Evolutionary conservation across 306 rosid species (phyloP), one percentile per base, ranked within the genome.

Genomic region (Quillaja saponaria): DNA sequence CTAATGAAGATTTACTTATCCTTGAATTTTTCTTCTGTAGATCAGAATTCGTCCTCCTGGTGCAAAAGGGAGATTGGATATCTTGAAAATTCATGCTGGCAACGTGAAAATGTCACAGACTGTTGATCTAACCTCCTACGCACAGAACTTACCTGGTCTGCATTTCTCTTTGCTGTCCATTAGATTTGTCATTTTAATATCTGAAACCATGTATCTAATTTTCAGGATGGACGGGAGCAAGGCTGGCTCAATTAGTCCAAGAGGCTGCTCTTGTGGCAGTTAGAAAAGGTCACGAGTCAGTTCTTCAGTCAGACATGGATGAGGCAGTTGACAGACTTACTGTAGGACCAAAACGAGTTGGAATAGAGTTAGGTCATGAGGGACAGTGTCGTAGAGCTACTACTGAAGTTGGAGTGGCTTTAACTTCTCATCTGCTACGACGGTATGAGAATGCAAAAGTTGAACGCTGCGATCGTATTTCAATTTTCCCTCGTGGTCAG

Each of bases 181-280:
- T 63, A 33, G 42, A 39, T 44, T 63, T 69, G 7, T 56, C 49
- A 38, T 21, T 67, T 71, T 49, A 54, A 57, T 75, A 49, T 47
- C 66, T 75, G 55, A 81, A 71, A 16, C 47, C 37, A 49, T 58
- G 13, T 41, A 6, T 51, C 64, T 66, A 55, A 59, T 73, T 71
- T 61, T 57, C 70, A 92, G 99, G 99, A 72, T 92, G 99, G 99
- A 72, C 80, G 62, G 99, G 96, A 72, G 99, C 96, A 65, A 89
- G 67, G 72, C 75, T 92, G 80, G 95, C 99, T 60, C 99, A 92
- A 76, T 72, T 92, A 70, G 83, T 92, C 68, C 99, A 89, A 77
- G 96, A 86, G 85, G 96, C 99, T 58, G 99, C 99, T 62, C 96
- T 92, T 72, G 95, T 92, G 59, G 99, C 99, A 25, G 95, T 92